phyloP scores from a whole-genome alignment of 768 basidiomycete species.

The Pulveroboletus sp. region DNA sequence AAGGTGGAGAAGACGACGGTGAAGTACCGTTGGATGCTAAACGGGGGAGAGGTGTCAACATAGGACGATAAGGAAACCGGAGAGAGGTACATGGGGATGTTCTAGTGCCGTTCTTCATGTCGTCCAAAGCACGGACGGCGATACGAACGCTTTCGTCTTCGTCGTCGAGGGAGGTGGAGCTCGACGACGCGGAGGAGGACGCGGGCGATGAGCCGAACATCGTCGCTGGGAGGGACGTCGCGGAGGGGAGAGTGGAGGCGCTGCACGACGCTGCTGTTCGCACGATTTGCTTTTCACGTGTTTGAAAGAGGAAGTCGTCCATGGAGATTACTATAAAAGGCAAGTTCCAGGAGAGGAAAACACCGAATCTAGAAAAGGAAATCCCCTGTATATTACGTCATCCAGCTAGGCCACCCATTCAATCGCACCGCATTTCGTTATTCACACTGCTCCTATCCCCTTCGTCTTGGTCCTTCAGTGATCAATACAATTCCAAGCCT shows the following conservation, averaged over 20 bases:
- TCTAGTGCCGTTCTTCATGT: constrained; percentile 58
- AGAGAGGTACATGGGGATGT: constrained; percentile 13
- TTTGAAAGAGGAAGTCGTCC: background rate
- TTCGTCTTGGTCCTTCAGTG: background rate
- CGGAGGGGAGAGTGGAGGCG: background rate
- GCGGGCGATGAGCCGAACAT: constrained; percentile 16
- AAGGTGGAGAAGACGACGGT: constrained; percentile 10
- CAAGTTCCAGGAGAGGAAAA: background rate
- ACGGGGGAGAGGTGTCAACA: background rate
- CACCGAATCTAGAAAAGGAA: constrained; percentile 1
- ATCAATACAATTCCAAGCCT: constrained; percentile 12
- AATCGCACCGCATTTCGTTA: background rate
- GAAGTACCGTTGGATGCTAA: constrained; percentile 9
- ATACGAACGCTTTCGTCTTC: constrained; percentile 77
- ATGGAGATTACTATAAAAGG: constrained; percentile 4
- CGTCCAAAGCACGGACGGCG: constrained; percentile 69
- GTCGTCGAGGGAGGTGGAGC: constrained; percentile 34
- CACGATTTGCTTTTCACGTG: constrained; percentile 22
- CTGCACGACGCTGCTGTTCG: background rate
- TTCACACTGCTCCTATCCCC: background rate
- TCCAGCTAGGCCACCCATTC: constrained; percentile 1
- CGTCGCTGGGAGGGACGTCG: background rate
- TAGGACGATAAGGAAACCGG: background rate
- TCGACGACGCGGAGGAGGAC: constrained; percentile 8
- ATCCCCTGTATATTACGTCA: constrained; percentile 3